Conservation (phyloP, 2,329 filamentous ascomycete genomes). For the Venturia oleaginea region DNA sequence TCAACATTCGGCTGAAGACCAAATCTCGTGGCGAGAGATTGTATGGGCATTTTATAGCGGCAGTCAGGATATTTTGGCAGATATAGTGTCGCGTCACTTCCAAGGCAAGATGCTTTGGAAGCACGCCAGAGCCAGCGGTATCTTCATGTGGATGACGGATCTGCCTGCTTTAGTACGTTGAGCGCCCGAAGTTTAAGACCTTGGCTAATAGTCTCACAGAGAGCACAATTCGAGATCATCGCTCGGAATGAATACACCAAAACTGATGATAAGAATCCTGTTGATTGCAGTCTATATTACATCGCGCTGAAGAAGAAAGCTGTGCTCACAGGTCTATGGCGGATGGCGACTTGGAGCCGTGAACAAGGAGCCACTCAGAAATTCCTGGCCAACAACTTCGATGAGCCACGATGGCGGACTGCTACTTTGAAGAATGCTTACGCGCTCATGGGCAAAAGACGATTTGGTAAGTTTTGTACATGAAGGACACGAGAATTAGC, state of each 20-base stretch:
- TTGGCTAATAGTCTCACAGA: constrained; percentile 35
- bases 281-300: constrained; percentile 87
- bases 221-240: constrained; percentile 75
- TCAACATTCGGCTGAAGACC: constrained; percentile 33
- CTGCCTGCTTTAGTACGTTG: constrained; percentile 59
- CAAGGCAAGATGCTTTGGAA: constrained; percentile 76
- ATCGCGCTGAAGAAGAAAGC: constrained; percentile 85
- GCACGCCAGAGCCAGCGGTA: constrained; percentile 72
- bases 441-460: constrained; percentile 78
- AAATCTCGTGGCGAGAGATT: constrained; percentile 65
- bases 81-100: constrained; percentile 72
- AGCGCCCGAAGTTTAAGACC: constrained; percentile 8
- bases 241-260: constrained; percentile 91
- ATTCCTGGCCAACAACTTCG: constrained; percentile 84
- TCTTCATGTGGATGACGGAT: constrained; percentile 94
- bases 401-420: constrained; percentile 76
- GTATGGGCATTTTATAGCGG: constrained; percentile 77
- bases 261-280: constrained; percentile 75
- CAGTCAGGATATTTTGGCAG: constrained; percentile 81
- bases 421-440: constrained; percentile 94
- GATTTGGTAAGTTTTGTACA: constrained; percentile 56
- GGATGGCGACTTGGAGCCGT: constrained; percentile 81
- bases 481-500: neutral
- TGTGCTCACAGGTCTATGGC: constrained; percentile 83
- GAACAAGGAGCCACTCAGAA: constrained; percentile 75